phyloP scores from a whole-genome alignment of 805 yeast genomes.

The Saturnispora quitensis region DNA sequence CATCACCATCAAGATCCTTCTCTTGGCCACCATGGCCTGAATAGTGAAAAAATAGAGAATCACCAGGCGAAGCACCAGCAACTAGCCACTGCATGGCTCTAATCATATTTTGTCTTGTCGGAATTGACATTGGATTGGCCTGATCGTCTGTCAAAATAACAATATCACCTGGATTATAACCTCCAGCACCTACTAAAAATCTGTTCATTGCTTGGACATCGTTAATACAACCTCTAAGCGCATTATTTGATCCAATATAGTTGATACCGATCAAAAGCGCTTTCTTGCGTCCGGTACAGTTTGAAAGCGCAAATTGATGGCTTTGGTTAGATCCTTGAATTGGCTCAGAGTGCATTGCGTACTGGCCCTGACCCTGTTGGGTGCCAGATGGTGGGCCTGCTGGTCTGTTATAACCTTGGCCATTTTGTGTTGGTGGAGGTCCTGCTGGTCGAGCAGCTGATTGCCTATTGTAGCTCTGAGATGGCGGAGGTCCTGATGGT shows the following conservation, averaged over 20 bases:
- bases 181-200: constrained; percentile 30
- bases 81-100: constrained; percentile 81
- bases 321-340: constrained; percentile 27
- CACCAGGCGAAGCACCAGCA: constrained; percentile 62
- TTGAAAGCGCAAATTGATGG: constrained; percentile 44
- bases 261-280: constrained; percentile 75
- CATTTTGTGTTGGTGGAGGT: constrained; percentile 6
- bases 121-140: constrained; percentile 36
- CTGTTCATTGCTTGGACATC: constrained; percentile 51
- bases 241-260: constrained; percentile 55
- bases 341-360: constrained; percentile 15
- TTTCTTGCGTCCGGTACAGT: constrained; percentile 63
- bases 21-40: constrained; percentile 84
- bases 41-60: constrained; percentile 71
- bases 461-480: neutral
- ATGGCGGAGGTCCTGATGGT: constrained; percentile 9
- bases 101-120: constrained; percentile 61
- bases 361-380: constrained; percentile 17
- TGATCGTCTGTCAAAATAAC: constrained; percentile 55
- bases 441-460: constrained; percentile 11
- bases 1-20: constrained; percentile 40
- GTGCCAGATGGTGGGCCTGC: constrained; percentile 13
- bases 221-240: constrained; percentile 70
- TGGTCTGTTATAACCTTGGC: neutral
- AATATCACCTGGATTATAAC: constrained; percentile 46